These are phyloP conservation scores for Cladorrhinum samala DNA, from an alignment of 495 filamentous ascomycete species.

Conservation along the genomic window DNA sequence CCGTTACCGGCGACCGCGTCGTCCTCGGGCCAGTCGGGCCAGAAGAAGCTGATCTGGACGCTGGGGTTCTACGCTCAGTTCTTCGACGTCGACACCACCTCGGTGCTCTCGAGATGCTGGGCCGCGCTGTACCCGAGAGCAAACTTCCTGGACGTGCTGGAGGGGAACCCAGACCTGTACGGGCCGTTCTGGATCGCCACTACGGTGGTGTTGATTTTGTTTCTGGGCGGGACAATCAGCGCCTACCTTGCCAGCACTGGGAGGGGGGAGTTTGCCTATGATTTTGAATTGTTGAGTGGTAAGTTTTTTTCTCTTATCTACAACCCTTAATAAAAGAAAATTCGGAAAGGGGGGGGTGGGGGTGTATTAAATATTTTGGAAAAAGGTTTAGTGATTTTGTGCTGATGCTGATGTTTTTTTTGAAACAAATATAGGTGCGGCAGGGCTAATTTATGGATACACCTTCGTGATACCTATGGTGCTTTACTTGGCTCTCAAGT, in stretches of 20 bases:
- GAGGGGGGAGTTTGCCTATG: slow-evolving; percentile 57
- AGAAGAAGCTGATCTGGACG: slow-evolving; percentile 88
- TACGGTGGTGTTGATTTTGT: slow-evolving; percentile 91
- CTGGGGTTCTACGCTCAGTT: slow-evolving; percentile 93
- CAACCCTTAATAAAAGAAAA: too few relatives aligned
- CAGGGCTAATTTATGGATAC: slow-evolving; percentile 90
- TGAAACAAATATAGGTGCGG: slow-evolving; percentile 56
- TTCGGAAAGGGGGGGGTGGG: too few relatives aligned
- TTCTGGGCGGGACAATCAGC: slow-evolving; percentile 89
- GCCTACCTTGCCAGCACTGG: slow-evolving; percentile 62
- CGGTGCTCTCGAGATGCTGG: slow-evolving; percentile 75
- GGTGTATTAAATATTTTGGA: too few relatives aligned
- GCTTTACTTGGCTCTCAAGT: slow-evolving; percentile 83
- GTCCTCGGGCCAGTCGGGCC: slow-evolving; percentile 36
- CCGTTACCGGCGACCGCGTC: slow-evolving; percentile 58
- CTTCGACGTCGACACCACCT: slow-evolving; percentile 93
- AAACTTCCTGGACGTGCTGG: slow-evolving; percentile 93
- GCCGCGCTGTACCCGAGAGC: slow-evolving; percentile 79
- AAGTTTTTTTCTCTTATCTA: slow-evolving; percentile 17
- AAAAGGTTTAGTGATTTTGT: too few relatives aligned
- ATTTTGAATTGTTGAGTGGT: slow-evolving; percentile 76
- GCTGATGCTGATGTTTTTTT: too few relatives aligned
- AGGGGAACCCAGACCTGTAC: slow-evolving; percentile 97
- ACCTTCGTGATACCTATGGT: slow-evolving; percentile 74
- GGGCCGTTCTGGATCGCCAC: slow-evolving; percentile 97